Conservation (phyloP, 768 basidiomycete genomes). For the Cystofilobasidium capitatum region DNA sequence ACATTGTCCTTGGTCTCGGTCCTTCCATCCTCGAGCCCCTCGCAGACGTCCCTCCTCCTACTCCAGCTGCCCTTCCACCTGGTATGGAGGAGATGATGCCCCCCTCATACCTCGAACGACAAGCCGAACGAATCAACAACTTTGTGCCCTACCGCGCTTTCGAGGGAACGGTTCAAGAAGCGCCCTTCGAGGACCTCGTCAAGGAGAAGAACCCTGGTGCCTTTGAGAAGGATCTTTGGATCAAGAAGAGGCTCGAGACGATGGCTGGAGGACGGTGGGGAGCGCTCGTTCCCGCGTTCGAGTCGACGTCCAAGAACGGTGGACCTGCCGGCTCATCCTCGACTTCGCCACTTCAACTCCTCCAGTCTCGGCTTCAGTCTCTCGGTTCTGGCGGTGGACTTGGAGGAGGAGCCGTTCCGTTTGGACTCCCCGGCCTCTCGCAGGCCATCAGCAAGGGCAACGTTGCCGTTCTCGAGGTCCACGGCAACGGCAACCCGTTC, state of each 20-base stretch:
- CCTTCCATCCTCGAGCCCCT: conserved; percentile 55
- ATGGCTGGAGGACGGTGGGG: conserved; percentile 3
- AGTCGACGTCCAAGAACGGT: background rate
- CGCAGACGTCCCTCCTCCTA: conserved; percentile 7
- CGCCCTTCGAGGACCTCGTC: background rate
- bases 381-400: background rate
- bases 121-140: conserved; percentile 24
- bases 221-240: background rate
- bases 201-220: background rate
- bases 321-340: background rate
- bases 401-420: background rate
- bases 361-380: too few species aligned
- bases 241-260: background rate
- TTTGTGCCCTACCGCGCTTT: too few species aligned
- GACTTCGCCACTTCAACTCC: too few species aligned
- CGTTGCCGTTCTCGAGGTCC: conserved; percentile 6
- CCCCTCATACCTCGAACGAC: conserved; percentile 15
- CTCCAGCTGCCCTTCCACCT: background rate
- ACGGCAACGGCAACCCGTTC: conserved; percentile 15
- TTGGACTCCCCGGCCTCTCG: background rate
- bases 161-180: background rate
- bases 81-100: conserved; percentile 54
- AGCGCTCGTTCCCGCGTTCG: conserved; percentile 11
- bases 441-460: background rate
- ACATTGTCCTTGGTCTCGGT: conserved; percentile 78